A percentile compares a stretch with the other conserved stretches of the same genome.
Evolutionary conservation across 129 eudicot species (phyloP).

Genomic region (Centaurea solstitialis): DNA sequence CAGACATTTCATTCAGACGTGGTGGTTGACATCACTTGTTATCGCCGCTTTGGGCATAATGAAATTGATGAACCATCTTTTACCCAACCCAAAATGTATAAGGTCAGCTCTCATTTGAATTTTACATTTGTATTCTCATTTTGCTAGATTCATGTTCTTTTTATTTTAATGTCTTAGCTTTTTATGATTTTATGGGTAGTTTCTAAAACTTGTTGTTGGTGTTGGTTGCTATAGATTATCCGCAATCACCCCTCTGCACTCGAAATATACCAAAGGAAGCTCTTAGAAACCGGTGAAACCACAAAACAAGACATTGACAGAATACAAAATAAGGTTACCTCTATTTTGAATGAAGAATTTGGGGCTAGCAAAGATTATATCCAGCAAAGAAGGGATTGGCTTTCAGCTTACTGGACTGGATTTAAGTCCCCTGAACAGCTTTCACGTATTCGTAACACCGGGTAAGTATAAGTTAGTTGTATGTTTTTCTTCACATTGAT

Average conservation of each 20-base stretch:
- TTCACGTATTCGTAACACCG: constrained; percentile 93
- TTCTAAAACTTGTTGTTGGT: constrained; percentile 12
- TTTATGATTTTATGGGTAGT: not conserved
- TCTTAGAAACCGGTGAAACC: constrained; percentile 69
- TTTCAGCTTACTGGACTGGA: constrained; percentile 93
- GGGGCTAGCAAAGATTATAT: constrained; percentile 81
- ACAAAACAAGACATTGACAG: constrained; percentile 69
- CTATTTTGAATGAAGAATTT: constrained; percentile 90
- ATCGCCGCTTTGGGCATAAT: constrained; percentile 96
- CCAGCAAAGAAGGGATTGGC: constrained; percentile 84
- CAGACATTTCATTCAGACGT: constrained; percentile 94
- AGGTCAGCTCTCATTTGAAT: constrained; percentile 43
- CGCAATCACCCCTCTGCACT: constrained; percentile 82
- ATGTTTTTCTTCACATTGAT: not conserved
- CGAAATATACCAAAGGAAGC: constrained; percentile 72
- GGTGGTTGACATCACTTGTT: constrained; percentile 91
- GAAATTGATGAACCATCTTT: constrained; percentile 97
- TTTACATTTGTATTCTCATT: not conserved
- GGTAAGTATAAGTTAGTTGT: constrained; percentile 65
- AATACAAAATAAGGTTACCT: constrained; percentile 67
- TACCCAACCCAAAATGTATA: constrained; percentile 95
- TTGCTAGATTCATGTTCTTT: not conserved
- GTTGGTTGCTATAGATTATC: constrained; percentile 54
- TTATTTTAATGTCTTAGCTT: not conserved
- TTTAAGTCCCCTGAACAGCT: constrained; percentile 94